Conservation (phyloP, 2,329 filamentous ascomycete species). For the Gyromitra esculenta region DNA sequence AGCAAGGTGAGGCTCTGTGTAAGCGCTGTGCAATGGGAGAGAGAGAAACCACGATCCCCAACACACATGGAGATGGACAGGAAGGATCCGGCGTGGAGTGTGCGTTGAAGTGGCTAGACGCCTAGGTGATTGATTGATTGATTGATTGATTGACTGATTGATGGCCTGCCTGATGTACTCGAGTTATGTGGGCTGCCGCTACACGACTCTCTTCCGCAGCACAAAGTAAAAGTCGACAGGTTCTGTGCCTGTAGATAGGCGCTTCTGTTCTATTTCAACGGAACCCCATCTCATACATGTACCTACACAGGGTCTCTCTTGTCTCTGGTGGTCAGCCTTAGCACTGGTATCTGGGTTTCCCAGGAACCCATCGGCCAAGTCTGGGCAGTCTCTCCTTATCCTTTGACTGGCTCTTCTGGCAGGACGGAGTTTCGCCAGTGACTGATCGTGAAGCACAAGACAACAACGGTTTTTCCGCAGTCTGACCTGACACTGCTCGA, state of each 20-base stretch:
- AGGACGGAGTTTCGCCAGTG: constrained; percentile 21
- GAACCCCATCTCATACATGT: background rate
- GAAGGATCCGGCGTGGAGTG: constrained; percentile 29
- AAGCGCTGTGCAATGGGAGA: constrained; percentile 11
- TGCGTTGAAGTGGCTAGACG: constrained; percentile 6
- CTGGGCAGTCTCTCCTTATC: constrained; percentile 4
- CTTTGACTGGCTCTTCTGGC: constrained; percentile 27
- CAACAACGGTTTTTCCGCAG: constrained; percentile 31
- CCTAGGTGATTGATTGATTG: constrained; percentile 12
- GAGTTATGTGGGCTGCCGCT: constrained; percentile 15
- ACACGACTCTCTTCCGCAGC: constrained; percentile 1
- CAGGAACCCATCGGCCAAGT: constrained; percentile 1
- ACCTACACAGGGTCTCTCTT: constrained; percentile 27
- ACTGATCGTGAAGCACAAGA: constrained; percentile 36
- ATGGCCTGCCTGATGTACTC: background rate
- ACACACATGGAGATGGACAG: constrained; percentile 30
- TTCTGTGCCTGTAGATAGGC: constrained; percentile 13
- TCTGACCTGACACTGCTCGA: constrained; percentile 25
- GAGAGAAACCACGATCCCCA: constrained; percentile 18
- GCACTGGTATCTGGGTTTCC: constrained; percentile 11
- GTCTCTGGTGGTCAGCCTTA: constrained; percentile 2
- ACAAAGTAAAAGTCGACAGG: constrained; percentile 24
- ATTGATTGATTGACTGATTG: background rate
- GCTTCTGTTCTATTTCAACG: background rate
- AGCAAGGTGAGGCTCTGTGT: constrained; percentile 39